These are phyloP conservation scores for Haplosporangium gracile DNA, from an alignment of 192 early-diverging fungal species.

Conservation along the genomic window DNA sequence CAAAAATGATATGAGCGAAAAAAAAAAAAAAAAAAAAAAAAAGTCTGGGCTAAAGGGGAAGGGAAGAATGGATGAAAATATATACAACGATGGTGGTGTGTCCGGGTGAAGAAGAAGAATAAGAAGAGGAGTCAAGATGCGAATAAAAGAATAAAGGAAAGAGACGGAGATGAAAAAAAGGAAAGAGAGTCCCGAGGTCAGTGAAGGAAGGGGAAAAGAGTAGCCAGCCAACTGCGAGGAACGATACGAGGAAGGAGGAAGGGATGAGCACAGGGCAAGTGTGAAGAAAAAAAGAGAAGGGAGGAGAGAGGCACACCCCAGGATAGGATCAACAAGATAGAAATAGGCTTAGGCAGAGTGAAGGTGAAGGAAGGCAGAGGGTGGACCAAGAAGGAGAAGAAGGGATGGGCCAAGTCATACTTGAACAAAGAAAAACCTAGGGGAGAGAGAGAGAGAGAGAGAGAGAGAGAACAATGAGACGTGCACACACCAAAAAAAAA, in stretches of 20 bases:
- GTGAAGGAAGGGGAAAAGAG: background rate
- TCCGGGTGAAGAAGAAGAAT: background rate
- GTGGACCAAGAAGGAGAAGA: background rate
- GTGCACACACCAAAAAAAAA: too few relatives aligned
- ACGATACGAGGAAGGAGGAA: background rate
- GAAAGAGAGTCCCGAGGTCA: background rate
- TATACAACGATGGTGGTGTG: background rate
- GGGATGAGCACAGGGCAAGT: background rate
- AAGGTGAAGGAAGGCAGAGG: background rate
- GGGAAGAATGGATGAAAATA: background rate
- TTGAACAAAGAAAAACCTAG: too few relatives aligned
- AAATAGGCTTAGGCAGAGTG: background rate
- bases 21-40: background rate
- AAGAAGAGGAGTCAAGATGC: slow-evolving; percentile 1
- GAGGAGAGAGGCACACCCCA: background rate
- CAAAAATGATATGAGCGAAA: background rate
- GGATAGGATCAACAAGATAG: too few relatives aligned
- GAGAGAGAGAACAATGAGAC: too few relatives aligned
- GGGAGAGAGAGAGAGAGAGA: too few relatives aligned
- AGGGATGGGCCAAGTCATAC: background rate
- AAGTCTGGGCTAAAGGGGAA: background rate
- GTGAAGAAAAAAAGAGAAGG: background rate
- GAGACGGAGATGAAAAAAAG: background rate
- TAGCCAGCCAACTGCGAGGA: background rate
- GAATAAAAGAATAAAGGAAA: background rate